Percentiles rank a stretch among this genome's conserved stretches.
Evolutionary conservation across 73 alveolate species (phyloP).

Genomic region (Diophrys sp.): DNA sequence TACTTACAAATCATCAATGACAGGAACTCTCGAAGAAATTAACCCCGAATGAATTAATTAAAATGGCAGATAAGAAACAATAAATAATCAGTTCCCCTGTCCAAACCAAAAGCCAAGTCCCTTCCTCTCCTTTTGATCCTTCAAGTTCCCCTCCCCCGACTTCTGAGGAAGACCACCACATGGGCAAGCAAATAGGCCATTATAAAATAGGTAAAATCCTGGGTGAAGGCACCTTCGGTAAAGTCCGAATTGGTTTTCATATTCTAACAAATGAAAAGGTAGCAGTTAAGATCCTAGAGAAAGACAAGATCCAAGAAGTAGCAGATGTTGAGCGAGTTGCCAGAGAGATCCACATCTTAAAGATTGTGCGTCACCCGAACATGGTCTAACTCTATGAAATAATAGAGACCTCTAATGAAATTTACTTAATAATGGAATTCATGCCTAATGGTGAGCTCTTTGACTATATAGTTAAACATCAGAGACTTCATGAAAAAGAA

Average conservation of each 20-base stretch:
- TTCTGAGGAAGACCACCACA: too few relatives aligned
- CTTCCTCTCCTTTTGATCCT: too few relatives aligned
- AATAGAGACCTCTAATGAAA: slow-evolving; percentile 77
- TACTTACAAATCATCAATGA: too few relatives aligned
- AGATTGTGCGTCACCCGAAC: slow-evolving; percentile 74
- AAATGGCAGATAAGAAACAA: too few relatives aligned
- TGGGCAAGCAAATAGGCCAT: slow-evolving; percentile 32
- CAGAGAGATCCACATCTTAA: slow-evolving; percentile 69
- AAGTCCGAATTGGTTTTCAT: slow-evolving; percentile 45
- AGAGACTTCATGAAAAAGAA: slow-evolving; percentile 64
- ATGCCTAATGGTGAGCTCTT: slow-evolving; percentile 70
- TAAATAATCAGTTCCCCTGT: too few relatives aligned
- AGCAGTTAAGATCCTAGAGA: slow-evolving; percentile 59
- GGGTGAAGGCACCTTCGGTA: slow-evolving; percentile 44
- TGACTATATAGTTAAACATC: slow-evolving; percentile 62
- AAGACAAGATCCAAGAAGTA: too few relatives aligned
- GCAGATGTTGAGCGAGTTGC: slow-evolving; percentile 72
- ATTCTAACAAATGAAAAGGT: slow-evolving; percentile 43
- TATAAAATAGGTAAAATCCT: slow-evolving; percentile 9
- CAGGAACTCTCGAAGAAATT: too few relatives aligned
- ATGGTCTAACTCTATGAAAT: slow-evolving; percentile 77
- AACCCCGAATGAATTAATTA: too few relatives aligned
- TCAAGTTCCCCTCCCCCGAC: too few relatives aligned
- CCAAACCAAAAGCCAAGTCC: too few relatives aligned
- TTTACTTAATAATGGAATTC: slow-evolving; percentile 80